phyloP scores from a whole-genome alignment of 805 yeast genomes.

The Yamadazyma sp. region DNA sequence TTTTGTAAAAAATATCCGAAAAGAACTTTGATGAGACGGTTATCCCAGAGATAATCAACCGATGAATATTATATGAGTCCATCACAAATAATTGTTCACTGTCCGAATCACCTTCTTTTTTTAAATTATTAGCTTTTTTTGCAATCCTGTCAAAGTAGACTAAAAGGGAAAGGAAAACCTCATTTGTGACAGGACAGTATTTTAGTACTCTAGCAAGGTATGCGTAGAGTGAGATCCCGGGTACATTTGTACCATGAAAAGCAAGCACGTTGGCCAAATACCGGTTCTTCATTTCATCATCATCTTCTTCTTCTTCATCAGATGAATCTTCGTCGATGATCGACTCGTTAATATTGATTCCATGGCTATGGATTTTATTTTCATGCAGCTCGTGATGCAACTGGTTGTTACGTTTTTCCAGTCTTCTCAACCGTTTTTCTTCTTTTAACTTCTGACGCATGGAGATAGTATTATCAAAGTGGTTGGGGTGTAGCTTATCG shows the following conservation, averaged over 20 bases:
- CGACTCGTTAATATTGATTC: slow-evolving; percentile 11
- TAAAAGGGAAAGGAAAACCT: slow-evolving; percentile 83
- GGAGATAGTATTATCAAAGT: slow-evolving; percentile 49
- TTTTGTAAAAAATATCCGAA: slow-evolving; percentile 91
- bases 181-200: slow-evolving; percentile 98
- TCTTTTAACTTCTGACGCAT: slow-evolving; percentile 37
- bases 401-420: slow-evolving; percentile 18
- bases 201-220: slow-evolving; percentile 87
- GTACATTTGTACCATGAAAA: slow-evolving; percentile 93
- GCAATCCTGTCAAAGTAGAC: slow-evolving; percentile 96
- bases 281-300: slow-evolving; percentile 46
- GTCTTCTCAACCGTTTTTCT: slow-evolving; percentile 29
- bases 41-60: slow-evolving; percentile 89
- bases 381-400: slow-evolving; percentile 3
- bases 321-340: slow-evolving; percentile 20
- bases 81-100: slow-evolving; percentile 76
- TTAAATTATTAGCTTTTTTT: slow-evolving; percentile 65
- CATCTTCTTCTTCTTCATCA: slow-evolving; percentile 38
- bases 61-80: slow-evolving; percentile 94
- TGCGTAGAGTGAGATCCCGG: slow-evolving; percentile 90
- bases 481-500: slow-evolving; percentile 76
- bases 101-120: slow-evolving; percentile 22
- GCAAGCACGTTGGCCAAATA: slow-evolving; percentile 74
- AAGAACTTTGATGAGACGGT: slow-evolving; percentile 95
- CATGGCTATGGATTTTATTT: slow-evolving; percentile 3